Evolutionary conservation across 495 filamentous ascomycete species (phyloP), one percentile per base, ranked within the genome.

Genomic region (Aspergillus nidulans): DNA sequence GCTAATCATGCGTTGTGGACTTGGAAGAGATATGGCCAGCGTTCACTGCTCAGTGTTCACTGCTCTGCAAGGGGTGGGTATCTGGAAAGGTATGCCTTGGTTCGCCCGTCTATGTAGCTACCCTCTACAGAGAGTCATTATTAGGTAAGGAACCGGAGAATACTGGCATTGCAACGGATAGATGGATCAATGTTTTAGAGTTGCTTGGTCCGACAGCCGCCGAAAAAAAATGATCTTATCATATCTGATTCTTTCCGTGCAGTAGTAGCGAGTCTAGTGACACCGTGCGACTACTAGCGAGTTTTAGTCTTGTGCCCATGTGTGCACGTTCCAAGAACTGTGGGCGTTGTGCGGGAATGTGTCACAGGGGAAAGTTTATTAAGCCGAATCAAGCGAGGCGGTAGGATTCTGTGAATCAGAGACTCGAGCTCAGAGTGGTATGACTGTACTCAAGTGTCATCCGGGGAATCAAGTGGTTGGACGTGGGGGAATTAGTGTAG

Each of bases 181-280:
- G 26, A 30, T 30, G 26, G 18, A n/a, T n/a, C n/a, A n/a, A n/a
- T n/a, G 6, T 2, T 16, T 28, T 7, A 45, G 42, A 45, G 23
- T 44, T 23, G 40, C 24, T 42, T 46, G n/a, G 25, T 36, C 25
- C 18, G 6, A 30, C 26, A 10, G 39, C 56, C 19, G 21, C 26
- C 53, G 52, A n/a, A n/a, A n/a, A n/a, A n/a, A n/a, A n/a, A n/a
- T 59, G 53, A 62, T 60, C 57, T 65, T 61, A 65, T 65, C 63
- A 60, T 62, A 65, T 65, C 59, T 60, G 62, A 65, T 62, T 49
- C 34, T 52, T 36, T 46, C 34, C 52, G 6, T 43, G 30, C 46
- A 54, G 48, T 45, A n/a, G n/a, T n/a, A n/a, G n/a, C n/a, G 34
- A 47, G 51, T 13, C 19, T 16, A 24, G 39, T 28, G 15, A 45